Evolutionary conservation across 441 rosid genomes (phyloP).

Genomic region (Gossypium gossypioides): DNA sequence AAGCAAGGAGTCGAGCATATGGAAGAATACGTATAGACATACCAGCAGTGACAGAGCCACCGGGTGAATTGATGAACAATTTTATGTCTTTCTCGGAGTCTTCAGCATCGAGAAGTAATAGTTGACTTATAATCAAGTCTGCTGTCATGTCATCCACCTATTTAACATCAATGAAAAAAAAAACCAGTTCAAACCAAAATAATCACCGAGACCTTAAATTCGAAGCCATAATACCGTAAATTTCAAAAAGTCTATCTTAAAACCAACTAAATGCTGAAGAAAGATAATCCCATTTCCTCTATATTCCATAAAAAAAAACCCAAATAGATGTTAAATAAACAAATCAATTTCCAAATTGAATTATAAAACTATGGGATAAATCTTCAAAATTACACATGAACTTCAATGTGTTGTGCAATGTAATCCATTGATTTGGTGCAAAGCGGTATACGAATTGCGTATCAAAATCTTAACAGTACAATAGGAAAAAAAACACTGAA

Average conservation of each 20-base stretch:
- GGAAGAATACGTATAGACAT: constrained; percentile 4
- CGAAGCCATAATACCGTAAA: not conserved
- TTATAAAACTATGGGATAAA: not conserved
- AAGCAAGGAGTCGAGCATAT: not conserved
- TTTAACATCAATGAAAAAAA: constrained; percentile 10
- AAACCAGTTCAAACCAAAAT: not conserved
- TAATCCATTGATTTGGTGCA: too few relatives aligned
- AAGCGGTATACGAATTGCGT: too few relatives aligned
- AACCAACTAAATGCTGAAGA: not conserved
- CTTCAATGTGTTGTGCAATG: too few relatives aligned
- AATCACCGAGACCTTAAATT: not conserved
- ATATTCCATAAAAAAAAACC: not conserved
- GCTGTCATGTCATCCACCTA: constrained; percentile 83
- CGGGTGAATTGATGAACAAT: constrained; percentile 78
- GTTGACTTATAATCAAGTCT: constrained; percentile 77
- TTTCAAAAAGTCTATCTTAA: not conserved
- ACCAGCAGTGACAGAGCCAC: constrained; percentile 96
- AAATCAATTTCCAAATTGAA: not conserved
- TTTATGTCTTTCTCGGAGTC: constrained; percentile 68
- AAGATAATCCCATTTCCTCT: not conserved
- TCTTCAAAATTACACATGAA: too few relatives aligned
- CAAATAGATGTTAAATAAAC: not conserved
- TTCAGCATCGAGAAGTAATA: constrained; percentile 74
- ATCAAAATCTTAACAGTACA: too few relatives aligned
- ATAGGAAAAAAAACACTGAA: too few relatives aligned